phyloP scores from a whole-genome alignment of 1,284 basidiomycete genomes.

The Nidula niveotomentosa region DNA sequence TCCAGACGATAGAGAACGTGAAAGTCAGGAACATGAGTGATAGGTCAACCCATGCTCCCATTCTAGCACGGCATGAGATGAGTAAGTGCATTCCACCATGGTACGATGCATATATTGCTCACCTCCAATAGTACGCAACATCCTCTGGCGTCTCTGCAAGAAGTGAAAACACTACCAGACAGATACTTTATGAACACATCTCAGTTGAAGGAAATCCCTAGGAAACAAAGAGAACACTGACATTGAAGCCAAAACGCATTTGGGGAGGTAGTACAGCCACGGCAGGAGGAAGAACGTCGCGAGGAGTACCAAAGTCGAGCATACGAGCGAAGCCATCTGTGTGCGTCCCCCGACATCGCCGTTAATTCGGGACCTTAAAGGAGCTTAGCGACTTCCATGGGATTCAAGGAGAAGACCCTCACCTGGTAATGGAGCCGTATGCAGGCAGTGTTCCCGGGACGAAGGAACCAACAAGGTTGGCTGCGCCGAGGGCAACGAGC shows the following conservation, averaged over 20 bases:
- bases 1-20: slow-evolving; percentile 76
- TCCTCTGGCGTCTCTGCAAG: slow-evolving; percentile 89
- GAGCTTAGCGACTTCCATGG: not conserved
- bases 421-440: slow-evolving; percentile 88
- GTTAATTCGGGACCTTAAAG: slow-evolving; percentile 74
- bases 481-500: slow-evolving; percentile 82
- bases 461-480: slow-evolving; percentile 79
- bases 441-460: slow-evolving; percentile 87
- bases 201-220: not conserved
- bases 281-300: slow-evolving; percentile 88
- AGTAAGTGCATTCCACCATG: no score
- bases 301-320: slow-evolving; percentile 73
- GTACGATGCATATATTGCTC: slow-evolving; percentile 19
- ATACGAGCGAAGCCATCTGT: slow-evolving; percentile 86
- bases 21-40: slow-evolving; percentile 85
- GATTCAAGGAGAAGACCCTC: not conserved
- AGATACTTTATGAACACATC: slow-evolving; percentile 48
- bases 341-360: slow-evolving; percentile 85
- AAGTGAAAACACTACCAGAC: slow-evolving; percentile 82
- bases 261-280: slow-evolving; percentile 76
- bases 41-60: slow-evolving; percentile 88
- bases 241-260: slow-evolving; percentile 81
- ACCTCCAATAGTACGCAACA: slow-evolving; percentile 81
- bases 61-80: slow-evolving; percentile 38
- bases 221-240: slow-evolving; percentile 30